Base-by-base conservation (phyloP, 768 basidiomycete genomes). In the Suillus paluster region DNA sequence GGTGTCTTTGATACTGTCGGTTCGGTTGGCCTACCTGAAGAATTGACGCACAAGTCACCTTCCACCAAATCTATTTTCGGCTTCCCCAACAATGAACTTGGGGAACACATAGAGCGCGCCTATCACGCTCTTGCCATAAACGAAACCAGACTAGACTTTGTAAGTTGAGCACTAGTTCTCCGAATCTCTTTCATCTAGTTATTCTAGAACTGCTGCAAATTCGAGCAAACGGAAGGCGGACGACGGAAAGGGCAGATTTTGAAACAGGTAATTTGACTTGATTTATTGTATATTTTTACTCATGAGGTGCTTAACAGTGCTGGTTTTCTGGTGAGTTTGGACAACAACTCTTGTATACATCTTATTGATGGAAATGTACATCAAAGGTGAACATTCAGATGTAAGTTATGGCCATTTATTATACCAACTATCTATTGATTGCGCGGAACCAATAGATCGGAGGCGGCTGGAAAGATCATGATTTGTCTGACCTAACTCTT, bases 1-100 rank as follows among this genome's bases (percentile, higher is more conserved):
- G 90, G 90, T 2, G 89, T 92, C 21, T 92, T 87, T 67, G 90
- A 92, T 67, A 92, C 90, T 6, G 90, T 91, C n/a, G 89, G 89
- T 15, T 82, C 89, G 12, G 71, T 90, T 33, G 89, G 89, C 11
- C 73, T 92, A 17, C 90, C 90, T 1, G 86, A 86, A 67, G 89
- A 90, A 66, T 67, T 91, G 17, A 80, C 80, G 3, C 72, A 79
- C 48, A 73, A 76, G 19, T 79, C 80, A 12, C 72, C 79, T 17
- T 81, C 79, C 59, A 71, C 80, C 15, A 79, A 74, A 58, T 80
- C 78, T 5, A 73, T 90, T 4, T 91, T 89, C 65, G 90, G 90
- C 23, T 90, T 91, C 69, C 81, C 80, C 12, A 86, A 90, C 67
- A 78, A 75, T 12, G 63, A 74, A 19, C 76, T 92, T 12, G 90